phyloP scores from a whole-genome alignment of 306 rosid species.

The Albizia julibrissin region DNA sequence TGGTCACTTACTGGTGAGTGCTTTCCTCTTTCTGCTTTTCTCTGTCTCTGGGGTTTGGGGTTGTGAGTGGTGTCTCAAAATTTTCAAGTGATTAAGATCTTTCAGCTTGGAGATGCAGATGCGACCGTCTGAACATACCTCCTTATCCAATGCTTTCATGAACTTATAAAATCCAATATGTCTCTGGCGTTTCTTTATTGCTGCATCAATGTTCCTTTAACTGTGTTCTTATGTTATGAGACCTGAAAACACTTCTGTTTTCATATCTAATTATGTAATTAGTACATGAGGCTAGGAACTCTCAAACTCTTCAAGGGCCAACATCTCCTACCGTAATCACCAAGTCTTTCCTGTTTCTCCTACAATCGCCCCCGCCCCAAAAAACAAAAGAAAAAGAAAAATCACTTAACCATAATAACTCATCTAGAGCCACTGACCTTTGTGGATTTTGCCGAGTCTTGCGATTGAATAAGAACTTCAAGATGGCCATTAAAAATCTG shows the following conservation, averaged over 20 bases:
- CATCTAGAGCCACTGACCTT: neutral
- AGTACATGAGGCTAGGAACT: neutral
- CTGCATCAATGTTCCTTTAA: neutral
- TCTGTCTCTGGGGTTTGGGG: neutral
- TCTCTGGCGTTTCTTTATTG: neutral
- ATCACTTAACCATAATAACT: neutral
- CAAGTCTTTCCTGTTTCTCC: neutral
- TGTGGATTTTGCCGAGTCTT: neutral
- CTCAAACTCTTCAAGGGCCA: neutral
- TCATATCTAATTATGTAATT: neutral
- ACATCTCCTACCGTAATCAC: neutral
- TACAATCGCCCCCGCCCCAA: neutral
- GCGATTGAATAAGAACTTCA: neutral
- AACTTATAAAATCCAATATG: slow-evolving; percentile 4
- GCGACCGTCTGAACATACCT: neutral
- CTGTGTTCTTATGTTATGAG: slow-evolving; percentile 7
- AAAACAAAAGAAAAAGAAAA: too few relatives aligned
- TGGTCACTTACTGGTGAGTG: slow-evolving; percentile 89
- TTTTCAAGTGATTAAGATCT: neutral
- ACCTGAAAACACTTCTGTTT: neutral
- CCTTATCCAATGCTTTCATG: neutral
- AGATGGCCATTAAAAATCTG: neutral
- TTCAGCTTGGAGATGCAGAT: neutral
- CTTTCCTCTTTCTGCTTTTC: slow-evolving; percentile 8
- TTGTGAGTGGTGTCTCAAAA: neutral